Evolutionary conservation across 2,329 filamentous ascomycete species (phyloP).

Genomic region (Raffaelea deltoideospora): DNA sequence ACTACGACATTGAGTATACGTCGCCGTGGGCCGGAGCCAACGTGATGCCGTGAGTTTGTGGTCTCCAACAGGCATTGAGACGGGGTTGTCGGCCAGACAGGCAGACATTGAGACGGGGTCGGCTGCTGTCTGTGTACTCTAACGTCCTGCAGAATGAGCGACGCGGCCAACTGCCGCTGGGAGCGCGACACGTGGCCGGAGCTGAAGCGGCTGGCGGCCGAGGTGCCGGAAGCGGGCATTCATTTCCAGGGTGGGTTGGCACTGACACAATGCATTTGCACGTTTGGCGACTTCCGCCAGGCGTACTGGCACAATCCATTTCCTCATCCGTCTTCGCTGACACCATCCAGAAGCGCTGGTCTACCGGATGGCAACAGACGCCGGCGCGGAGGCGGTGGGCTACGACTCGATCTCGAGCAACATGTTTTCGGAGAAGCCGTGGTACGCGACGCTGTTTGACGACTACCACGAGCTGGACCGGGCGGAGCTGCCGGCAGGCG

Average conservation of each 20-base stretch:
- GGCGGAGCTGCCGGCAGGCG: slow-evolving; percentile 43
- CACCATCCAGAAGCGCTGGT: slow-evolving; percentile 27
- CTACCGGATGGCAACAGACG: slow-evolving; percentile 47
- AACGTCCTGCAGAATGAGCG: slow-evolving; percentile 24
- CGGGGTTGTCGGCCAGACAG: slow-evolving; percentile 4
- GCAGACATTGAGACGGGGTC: slow-evolving; percentile 4
- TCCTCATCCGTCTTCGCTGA: too few relatives aligned
- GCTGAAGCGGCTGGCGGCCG: slow-evolving; percentile 39
- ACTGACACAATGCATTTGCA: too few relatives aligned
- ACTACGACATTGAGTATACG: slow-evolving; percentile 82
- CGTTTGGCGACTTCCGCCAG: too few relatives aligned
- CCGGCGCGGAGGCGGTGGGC: slow-evolving; percentile 14
- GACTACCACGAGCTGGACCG: slow-evolving; percentile 50
- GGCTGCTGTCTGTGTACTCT: not conserved
- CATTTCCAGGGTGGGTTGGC: slow-evolving; percentile 51
- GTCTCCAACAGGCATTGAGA: not conserved
- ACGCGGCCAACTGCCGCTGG: slow-evolving; percentile 31
- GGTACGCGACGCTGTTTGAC: slow-evolving; percentile 58
- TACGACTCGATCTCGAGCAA: slow-evolving; percentile 44
- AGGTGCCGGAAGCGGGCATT: slow-evolving; percentile 63
- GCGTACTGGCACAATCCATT: too few relatives aligned
- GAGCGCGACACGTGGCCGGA: slow-evolving; percentile 51
- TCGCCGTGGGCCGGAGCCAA: slow-evolving; percentile 85
- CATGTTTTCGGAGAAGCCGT: slow-evolving; percentile 51
- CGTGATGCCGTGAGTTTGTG: slow-evolving; percentile 47